These are phyloP conservation scores for Gaeumannomyces tritici DNA, from an alignment of 2,329 filamentous ascomycete species.

Conservation along the genomic window DNA sequence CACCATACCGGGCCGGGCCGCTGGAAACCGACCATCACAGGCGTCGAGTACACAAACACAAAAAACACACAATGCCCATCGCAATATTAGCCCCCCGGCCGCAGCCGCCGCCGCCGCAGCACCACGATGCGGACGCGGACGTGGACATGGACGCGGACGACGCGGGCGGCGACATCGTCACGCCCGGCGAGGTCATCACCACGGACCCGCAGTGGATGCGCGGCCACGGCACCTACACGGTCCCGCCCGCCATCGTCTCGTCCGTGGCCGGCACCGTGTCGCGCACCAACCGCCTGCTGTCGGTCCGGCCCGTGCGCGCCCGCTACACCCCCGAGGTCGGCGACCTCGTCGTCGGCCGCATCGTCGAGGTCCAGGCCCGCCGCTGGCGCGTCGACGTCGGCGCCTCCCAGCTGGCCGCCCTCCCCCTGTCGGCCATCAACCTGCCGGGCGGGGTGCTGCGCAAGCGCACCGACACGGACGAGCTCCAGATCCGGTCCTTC, in stretches of 20 bases:
- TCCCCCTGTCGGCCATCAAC: conserved; percentile 87
- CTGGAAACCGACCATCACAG: background rate
- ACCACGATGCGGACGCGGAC: conserved; percentile 34
- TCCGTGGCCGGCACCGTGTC: conserved; percentile 85
- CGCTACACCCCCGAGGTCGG: conserved; percentile 95
- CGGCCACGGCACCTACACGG: conserved; percentile 85
- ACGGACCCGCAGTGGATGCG: conserved; percentile 96
- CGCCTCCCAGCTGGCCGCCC: conserved; percentile 71
- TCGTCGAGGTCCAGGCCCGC: conserved; percentile 86
- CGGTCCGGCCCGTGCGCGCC: conserved; percentile 79
- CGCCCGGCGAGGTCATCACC: conserved; percentile 82
- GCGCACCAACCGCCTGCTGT: conserved; percentile 95
- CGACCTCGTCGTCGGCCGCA: conserved; percentile 86
- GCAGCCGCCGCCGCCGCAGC: conserved; percentile 18
- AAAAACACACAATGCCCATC: conserved; percentile 31
- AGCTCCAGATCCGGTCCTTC: conserved; percentile 94
- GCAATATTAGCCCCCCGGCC: conserved; percentile 34
- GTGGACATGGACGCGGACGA: conserved; percentile 74
- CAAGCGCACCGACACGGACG: conserved; percentile 87
- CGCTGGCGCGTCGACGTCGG: conserved; percentile 95
- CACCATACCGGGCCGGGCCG: background rate
- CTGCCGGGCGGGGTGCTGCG: conserved; percentile 87
- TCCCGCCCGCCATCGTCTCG: conserved; percentile 63
- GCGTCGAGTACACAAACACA: background rate
- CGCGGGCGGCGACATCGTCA: conserved; percentile 59